A percentile compares a stretch with the other conserved stretches of the same genome.
Conservation (phyloP, 495 filamentous ascomycete genomes). For the Penicillium samsonianum region DNA sequence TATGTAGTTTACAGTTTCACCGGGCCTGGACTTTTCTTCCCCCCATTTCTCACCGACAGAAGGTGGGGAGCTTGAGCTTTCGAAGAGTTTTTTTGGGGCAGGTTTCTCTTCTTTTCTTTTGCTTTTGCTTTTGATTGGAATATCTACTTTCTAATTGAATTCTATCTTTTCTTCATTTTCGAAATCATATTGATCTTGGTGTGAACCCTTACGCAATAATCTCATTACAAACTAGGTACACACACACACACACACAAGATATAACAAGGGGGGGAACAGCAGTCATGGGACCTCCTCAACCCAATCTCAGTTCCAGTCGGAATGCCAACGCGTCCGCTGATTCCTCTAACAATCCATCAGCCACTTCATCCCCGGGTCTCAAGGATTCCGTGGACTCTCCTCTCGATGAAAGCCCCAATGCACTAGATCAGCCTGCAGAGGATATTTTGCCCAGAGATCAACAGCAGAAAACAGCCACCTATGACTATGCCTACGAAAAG, state of each 20-base stretch:
- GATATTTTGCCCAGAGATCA: constrained; percentile 73
- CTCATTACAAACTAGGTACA: too few relatives aligned
- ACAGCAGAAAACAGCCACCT: constrained; percentile 77
- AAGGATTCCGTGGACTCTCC: constrained; percentile 14
- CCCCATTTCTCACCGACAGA: not conserved
- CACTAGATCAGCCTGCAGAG: constrained; percentile 11
- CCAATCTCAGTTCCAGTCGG: constrained; percentile 23
- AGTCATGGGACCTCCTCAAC: constrained; percentile 30
- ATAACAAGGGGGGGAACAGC: not conserved
- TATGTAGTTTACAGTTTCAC: not conserved
- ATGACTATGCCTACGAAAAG: constrained; percentile 86
- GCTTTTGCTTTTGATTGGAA: not conserved
- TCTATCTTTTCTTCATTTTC: too few relatives aligned
- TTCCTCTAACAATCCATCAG: constrained; percentile 14
- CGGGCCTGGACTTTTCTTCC: not conserved
- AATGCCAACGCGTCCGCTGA: constrained; percentile 26
- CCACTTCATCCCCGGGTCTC: constrained; percentile 10
- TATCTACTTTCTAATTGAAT: not conserved
- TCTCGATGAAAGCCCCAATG: constrained; percentile 15
- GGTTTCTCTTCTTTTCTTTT: not conserved
- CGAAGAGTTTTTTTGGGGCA: not conserved
- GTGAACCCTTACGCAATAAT: too few relatives aligned
- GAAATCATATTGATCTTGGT: too few relatives aligned
- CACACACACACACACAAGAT: not conserved
- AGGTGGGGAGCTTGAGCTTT: too few relatives aligned